Evolutionary conservation across 2,329 filamentous ascomycete genomes (phyloP).

Genomic region (Coniosporium tulheliwenetii): DNA sequence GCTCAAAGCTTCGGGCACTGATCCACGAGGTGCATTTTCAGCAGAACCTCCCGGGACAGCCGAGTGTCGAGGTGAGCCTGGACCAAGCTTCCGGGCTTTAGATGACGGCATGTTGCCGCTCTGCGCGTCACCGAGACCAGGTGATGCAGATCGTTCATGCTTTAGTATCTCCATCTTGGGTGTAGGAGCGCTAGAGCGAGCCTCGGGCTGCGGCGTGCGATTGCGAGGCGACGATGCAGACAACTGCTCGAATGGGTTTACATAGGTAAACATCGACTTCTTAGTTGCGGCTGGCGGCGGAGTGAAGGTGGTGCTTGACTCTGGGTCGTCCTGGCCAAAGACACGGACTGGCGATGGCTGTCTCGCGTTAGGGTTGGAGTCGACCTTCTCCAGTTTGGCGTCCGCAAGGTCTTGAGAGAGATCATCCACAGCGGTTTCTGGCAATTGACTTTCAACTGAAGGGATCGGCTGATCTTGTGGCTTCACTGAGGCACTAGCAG

Average conservation of each 20-base stretch:
- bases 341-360: conserved; percentile 13
- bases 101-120: conserved; percentile 10
- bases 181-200: conserved; percentile 9
- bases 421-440: conserved; percentile 26
- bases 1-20: conserved; percentile 54
- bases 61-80: conserved; percentile 7
- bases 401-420: conserved; percentile 29
- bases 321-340: conserved; percentile 13
- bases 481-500: conserved; percentile 4
- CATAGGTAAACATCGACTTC: conserved; percentile 47
- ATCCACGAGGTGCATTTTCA: conserved; percentile 30
- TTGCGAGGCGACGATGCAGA: conserved; percentile 50
- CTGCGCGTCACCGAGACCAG: conserved; percentile 10
- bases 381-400: conserved; percentile 23
- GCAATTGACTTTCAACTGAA: conserved; percentile 1
- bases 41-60: conserved; percentile 6
- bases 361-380: conserved; percentile 10
- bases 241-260: conserved; percentile 58
- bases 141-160: conserved; percentile 23
- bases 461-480: conserved; percentile 14
- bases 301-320: conserved; percentile 19
- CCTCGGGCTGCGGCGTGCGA: conserved; percentile 32
- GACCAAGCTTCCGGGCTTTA: conserved; percentile 20
- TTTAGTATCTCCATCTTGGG: conserved; percentile 30
- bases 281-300: conserved; percentile 20